phyloP scores from a whole-genome alignment of 2,329 filamentous ascomycete genomes.

The Alternaria triticina region DNA sequence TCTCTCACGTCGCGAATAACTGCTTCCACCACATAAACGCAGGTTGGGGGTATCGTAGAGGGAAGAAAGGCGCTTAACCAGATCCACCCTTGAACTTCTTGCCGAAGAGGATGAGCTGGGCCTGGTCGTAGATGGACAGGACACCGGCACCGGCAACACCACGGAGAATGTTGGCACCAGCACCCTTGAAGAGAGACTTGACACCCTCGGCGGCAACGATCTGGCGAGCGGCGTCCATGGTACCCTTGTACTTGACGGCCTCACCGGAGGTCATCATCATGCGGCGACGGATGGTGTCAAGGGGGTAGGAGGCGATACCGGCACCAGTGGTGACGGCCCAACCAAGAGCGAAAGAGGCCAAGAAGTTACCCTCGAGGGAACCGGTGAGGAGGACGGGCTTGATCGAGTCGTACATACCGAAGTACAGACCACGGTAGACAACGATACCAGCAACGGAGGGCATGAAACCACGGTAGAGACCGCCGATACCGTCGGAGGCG shows the following conservation, averaged over 20 bases:
- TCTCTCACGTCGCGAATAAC: conserved; percentile 40
- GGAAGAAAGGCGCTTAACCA: conserved; percentile 49
- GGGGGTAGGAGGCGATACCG: conserved; percentile 99
- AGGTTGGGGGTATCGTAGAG: conserved; percentile 44
- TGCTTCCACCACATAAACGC: conserved; percentile 46
- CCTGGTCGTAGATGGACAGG: conserved; percentile 99
- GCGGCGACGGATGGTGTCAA: conserved; percentile 99
- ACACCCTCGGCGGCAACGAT: conserved; percentile 95
- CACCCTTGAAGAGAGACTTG: conserved; percentile 99
- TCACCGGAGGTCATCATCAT: conserved; percentile 99
- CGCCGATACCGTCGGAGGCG: conserved; percentile 95
- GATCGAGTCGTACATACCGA: conserved; percentile 99
- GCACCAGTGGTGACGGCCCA: conserved; percentile 99
- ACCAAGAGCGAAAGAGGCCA: conserved; percentile 97
- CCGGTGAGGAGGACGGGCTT: conserved; percentile 97
- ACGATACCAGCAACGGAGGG: conserved; percentile 98
- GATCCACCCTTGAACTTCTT: conserved; percentile 89
- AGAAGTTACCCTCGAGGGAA: conserved; percentile 94
- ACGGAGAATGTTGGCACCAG: conserved; percentile 99
- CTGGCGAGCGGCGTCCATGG: conserved; percentile 92
- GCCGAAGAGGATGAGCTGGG: conserved; percentile 98
- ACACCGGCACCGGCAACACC: conserved; percentile 99
- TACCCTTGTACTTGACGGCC: conserved; percentile 99
- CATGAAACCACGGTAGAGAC: conserved; percentile 99
- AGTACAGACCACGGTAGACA: conserved; percentile 99